Evolutionary conservation across 176 grass and related monocot genomes (phyloP), one percentile per base, ranked within the genome.

Genomic region (Cenchrus purpureus): DNA sequence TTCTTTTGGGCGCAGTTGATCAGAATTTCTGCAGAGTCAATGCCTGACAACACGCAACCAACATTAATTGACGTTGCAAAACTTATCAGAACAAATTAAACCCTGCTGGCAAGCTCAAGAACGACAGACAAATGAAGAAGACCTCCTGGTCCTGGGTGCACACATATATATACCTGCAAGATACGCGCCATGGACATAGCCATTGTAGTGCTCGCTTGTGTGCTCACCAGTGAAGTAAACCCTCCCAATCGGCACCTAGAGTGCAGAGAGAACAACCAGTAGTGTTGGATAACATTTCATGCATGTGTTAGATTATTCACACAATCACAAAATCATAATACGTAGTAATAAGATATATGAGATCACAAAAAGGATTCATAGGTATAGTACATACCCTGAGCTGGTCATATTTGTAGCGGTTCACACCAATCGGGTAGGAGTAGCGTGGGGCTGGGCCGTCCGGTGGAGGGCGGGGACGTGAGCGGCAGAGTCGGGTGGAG

Each of bases 181-280:
- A 67, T 91, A 92, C 8, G 90, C 93, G 6, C 93, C 90, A 50
- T 92, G 93, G 31, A 95, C 90, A 20, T 95, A 95, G 5, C 93
- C 90, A 51, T 86, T 95, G 79, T 95, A 95, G 72, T 92, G 82
- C 43, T 79, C 68, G 22, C 93, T 92, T 5, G 90, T 95, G 79
- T 95, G 93, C 85, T 94, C 90, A 3, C 93, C 90, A 0, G 90
- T 95, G 85, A 95, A 95, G 70, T 95, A 92, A 80, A 95, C 84
- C 77, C 91, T 92, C 12, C 80, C 93, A 13, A 95, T 67, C 0
- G 90, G 90, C 14, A 84, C 90, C 92, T 94, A 34, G 34, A 34
- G 34, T 34, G 34, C 34, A 34, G 34, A 34, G 34, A 34, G 3
- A 34, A 34, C 34, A 34, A 34, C 34, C 34, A 34, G 3, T 34